Evolutionary conservation across 2,329 filamentous ascomycete species (phyloP).

Genomic region (Meredithiella fracta): DNA sequence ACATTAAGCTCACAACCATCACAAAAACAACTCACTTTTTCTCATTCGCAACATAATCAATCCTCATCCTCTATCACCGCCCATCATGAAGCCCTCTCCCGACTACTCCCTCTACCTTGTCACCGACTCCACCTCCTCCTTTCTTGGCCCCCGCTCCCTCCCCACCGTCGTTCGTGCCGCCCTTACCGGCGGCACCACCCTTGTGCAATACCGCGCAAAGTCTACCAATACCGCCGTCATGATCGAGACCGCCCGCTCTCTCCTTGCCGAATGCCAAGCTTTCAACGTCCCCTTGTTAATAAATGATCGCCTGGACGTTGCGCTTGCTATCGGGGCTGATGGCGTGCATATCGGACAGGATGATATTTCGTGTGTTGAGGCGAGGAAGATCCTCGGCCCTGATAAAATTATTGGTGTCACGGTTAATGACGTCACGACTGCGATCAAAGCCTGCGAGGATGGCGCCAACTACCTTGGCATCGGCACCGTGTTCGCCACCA

Average conservation of each 20-base stretch:
- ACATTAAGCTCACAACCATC: no score
- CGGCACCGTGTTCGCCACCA: constrained; percentile 74
- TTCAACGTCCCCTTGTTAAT: constrained; percentile 68
- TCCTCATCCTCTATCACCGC: neutral
- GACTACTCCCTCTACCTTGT: constrained; percentile 82
- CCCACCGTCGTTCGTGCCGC: constrained; percentile 58
- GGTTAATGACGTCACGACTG: constrained; percentile 59
- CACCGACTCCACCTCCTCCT: constrained; percentile 77
- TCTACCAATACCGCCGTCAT: constrained; percentile 55
- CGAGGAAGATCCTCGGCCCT: constrained; percentile 55
- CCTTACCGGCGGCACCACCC: constrained; percentile 61
- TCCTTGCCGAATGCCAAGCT: constrained; percentile 54
- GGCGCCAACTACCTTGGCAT: constrained; percentile 88
- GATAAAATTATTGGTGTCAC: constrained; percentile 79
- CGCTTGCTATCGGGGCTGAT: constrained; percentile 68
- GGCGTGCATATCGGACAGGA: constrained; percentile 92
- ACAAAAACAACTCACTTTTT: no score
- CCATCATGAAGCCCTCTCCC: constrained; percentile 4
- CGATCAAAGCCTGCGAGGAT: constrained; percentile 49
- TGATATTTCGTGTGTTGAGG: constrained; percentile 60
- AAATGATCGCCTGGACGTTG: constrained; percentile 86
- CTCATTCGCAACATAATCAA: neutral
- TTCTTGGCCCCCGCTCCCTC: constrained; percentile 57
- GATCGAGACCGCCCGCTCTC: constrained; percentile 49
- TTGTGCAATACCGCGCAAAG: constrained; percentile 89